phyloP scores from a whole-genome alignment of 2,329 filamentous ascomycete species.

The Diplodia mutila region DNA sequence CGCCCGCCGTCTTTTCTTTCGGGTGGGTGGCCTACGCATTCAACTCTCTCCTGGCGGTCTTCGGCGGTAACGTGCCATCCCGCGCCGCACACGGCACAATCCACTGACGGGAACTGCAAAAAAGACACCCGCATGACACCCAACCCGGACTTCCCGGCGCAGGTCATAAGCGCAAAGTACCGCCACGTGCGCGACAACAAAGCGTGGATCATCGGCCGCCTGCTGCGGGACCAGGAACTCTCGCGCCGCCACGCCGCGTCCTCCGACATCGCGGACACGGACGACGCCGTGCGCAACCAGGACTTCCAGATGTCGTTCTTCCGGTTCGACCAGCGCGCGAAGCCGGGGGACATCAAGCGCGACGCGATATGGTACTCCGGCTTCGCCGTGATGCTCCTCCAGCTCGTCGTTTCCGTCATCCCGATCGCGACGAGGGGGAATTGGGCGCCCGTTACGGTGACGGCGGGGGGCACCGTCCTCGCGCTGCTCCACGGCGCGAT shows the following conservation, averaged over 20 bases:
- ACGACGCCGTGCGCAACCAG: background rate
- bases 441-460: background rate
- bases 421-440: background rate
- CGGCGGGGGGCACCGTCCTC: background rate
- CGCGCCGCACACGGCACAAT: too few relatives aligned
- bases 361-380: background rate
- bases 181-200: constrained; percentile 46
- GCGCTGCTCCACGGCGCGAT: background rate
- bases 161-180: constrained; percentile 44
- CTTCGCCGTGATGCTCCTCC: background rate
- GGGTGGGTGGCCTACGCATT: constrained; percentile 47
- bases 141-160: constrained; percentile 37
- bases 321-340: background rate
- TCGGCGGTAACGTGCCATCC: constrained; percentile 30
- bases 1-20: constrained; percentile 46
- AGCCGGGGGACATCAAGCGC: background rate
- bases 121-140: constrained; percentile 42
- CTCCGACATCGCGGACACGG: too few relatives aligned
- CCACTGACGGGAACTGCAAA: too few relatives aligned
- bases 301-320: background rate
- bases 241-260: constrained; percentile 30
- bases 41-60: constrained; percentile 34
- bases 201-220: constrained; percentile 49
- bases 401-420: background rate
- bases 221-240: constrained; percentile 48